Base-by-base conservation (phyloP, 495 filamentous ascomycete genomes). In the Aspergillus steynii region DNA sequence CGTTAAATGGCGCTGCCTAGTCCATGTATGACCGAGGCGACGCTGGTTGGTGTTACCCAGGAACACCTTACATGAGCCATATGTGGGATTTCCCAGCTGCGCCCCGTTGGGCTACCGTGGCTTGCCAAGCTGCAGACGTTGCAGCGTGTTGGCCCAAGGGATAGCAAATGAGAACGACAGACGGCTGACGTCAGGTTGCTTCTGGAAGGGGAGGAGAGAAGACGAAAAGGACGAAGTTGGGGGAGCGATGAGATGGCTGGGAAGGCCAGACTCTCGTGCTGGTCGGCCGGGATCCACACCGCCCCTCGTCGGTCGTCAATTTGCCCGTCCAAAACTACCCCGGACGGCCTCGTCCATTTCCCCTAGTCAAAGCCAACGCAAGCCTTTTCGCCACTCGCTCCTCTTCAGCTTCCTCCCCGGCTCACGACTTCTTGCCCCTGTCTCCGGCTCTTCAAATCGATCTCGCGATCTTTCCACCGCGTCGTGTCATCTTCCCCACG, bases 291-390 rank as follows among this genome's bases (percentile, higher is more conserved):
- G 37, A 15, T 15, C 12, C 37, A 42, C 37, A 42, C 37, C 37
- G 37, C 37, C 37, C 31, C 31, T 34, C 31, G 31, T 9, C 31
- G 9, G 31, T 9, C 37, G 37, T 42, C 37, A 42, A 42, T 15
- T 42, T 42, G 32, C 53, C 15, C 29, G 26, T 7, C 34, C 14
- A 15, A 55, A 29, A 37, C 68, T 68, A 65, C 37, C 37, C 37
- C 37, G 37, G 37, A 42, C 37, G 37, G 37, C 37, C 37, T 42
- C 37, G 9, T 42, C 37, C 7, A 42, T 8, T 42, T 42, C 37
- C 12, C 37, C 37, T 42, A 4, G 9, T 42, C 31, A 34, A 34
- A 34, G 31, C 31, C 31, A 34, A 34, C 6, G 31, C 31, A 34
- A 34, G 37, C 12, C 12, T 42, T 42, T 42, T 42, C 14, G 37